phyloP scores from a whole-genome alignment of 2,329 filamentous ascomycete species.

The Ophiostoma australiae region DNA sequence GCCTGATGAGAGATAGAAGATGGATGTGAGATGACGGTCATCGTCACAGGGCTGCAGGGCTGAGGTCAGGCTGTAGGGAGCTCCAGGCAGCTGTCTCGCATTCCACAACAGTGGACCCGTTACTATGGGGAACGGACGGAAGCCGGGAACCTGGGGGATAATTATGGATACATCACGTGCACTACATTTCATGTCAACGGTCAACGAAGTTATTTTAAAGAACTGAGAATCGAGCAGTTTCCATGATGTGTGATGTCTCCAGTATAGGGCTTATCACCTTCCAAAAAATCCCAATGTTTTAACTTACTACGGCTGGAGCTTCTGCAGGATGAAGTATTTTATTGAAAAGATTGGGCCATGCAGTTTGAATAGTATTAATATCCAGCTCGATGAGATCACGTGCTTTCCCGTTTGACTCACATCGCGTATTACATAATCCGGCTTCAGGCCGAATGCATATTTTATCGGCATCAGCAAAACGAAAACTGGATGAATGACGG shows the following conservation, averaged over 20 bases:
- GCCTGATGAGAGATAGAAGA: background rate
- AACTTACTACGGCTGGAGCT: no score
- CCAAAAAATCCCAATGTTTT: no score
- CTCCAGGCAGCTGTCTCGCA: constrained; percentile 12
- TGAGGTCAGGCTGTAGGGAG: constrained; percentile 1
- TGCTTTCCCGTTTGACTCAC: constrained; percentile 17
- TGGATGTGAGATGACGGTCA: background rate
- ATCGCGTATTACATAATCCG: background rate
- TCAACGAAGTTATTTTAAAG: no score
- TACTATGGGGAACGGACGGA: constrained; percentile 5
- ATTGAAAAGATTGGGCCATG: no score
- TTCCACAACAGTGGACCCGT: constrained; percentile 1
- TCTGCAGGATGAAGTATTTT: no score
- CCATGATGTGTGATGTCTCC: background rate
- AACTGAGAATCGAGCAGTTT: background rate
- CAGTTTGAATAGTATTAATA: background rate
- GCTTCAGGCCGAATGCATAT: background rate
- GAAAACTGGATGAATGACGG: background rate
- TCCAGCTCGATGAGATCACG: background rate
- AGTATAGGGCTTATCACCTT: background rate
- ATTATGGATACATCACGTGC: background rate
- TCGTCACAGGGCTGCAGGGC: background rate
- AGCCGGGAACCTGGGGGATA: background rate
- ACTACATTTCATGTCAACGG: no score
- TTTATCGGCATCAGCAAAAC: background rate